Base-by-base conservation (phyloP, 2,329 filamentous ascomycete species). In the Xylariales sp. region DNA sequence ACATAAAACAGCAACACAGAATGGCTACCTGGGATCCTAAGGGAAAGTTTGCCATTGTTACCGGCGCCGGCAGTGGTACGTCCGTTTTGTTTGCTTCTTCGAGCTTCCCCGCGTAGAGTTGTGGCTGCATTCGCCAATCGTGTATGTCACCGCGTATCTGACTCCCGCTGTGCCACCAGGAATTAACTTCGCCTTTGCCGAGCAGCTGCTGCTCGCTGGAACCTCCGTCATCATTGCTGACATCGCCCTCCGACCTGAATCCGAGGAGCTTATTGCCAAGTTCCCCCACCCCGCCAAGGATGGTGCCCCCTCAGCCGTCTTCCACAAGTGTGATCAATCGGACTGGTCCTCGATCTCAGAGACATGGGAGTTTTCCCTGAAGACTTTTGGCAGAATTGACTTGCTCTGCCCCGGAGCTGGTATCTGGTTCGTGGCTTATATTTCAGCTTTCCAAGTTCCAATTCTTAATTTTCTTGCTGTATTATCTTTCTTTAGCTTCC, bases 271-370 rank as follows among this genome's bases (percentile, higher is more conserved):
- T 15, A 23, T 37, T 11, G 33, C 33, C 12, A 27, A 27, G 17
- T 47, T 36, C 31, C 18, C 46, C 11, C 40, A 45, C 15, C 41
- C 44, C 5, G 23, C 41, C 8, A 24, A 37, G 14, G 40, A 21
- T 23, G 30, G 14, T 30, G 20, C 30, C 15, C 30, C 40, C 8
- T 42, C 37, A 2, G 43, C 36, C 8, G 21, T 38, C 13, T 46
- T 38, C 38, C 29, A 53, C 21, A 23, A 42, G 27, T 44, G 40
- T 14, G 40, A 55, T 38, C 31, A 45, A 18, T 46, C 43, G 2
- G 35, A 45, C 12, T 59, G 57, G 29, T 45, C 29, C 44, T 57
- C 61, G 0, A 53, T 61, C 7, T 40, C 35, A 10, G 53, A 49
- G 2, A 46, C 36, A 16, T 49, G 38, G 52, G 43, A 51, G 5